Evolutionary conservation across 2,329 filamentous ascomycete genomes (phyloP), one percentile per base, ranked within the genome.

Genomic region (Sporothrix sp.): DNA sequence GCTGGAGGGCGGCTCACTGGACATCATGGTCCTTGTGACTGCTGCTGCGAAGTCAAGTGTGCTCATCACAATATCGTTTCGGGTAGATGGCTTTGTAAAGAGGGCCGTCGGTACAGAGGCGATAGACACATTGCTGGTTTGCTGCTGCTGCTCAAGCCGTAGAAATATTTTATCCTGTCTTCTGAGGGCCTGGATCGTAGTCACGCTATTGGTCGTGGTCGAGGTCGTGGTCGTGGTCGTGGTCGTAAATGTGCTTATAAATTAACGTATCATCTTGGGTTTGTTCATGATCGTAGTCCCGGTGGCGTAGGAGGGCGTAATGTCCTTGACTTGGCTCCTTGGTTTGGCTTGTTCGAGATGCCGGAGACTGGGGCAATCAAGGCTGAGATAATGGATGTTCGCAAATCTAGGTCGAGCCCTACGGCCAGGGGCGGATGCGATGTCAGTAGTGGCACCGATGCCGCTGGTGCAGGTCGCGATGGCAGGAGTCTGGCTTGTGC

Each of bases 31-130:
- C 55, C 68, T 68, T 44, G 64, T 64, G 52, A 69, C 71, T 49
- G 66, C 61, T n/a, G 68, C 65, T 7, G 68, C 66, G 55, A 63
- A 64, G 50, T 66, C 69, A 54, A 73, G 72, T 47, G 66, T 66
- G 54, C 72, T 71, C 47, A 72, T 74, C 52, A 72, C 58, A 60
- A 69, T 73, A 48, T 73, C 71, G 61, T 67, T 63, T 58, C 71
- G 69, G 55, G 65, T 37, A 16, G 52, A 52, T 40, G 57, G 25
- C 47, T 55, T 39, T 38, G 51, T 10, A 20, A 37, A 23, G 20
- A 28, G 18, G 21, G 36, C 21, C 18, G 39, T 43, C 4, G 38
- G 35, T 10, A 27, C 21, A 33, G 46, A 40, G 10, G 40, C 28
- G 16, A 40, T 18, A 7, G 43, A 47, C 28, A 21, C 30, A 47